These are phyloP conservation scores for Mycena galopus DNA, from an alignment of 768 basidiomycete species.

Conservation along the genomic window DNA sequence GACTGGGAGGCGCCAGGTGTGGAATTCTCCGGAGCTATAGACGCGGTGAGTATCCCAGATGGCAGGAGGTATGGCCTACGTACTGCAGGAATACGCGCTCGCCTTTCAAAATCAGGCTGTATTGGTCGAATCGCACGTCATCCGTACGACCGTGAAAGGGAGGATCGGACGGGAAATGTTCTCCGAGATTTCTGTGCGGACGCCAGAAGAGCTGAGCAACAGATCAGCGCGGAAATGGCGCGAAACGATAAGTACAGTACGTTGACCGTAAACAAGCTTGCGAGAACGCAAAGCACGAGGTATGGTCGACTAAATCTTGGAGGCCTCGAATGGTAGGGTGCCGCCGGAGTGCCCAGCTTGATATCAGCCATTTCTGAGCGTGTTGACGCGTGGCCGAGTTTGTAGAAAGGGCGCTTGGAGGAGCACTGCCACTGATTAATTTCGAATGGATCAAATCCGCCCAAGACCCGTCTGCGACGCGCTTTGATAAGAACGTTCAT, in stretches of 20 bases:
- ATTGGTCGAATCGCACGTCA: slow-evolving; percentile 69
- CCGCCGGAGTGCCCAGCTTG: not conserved
- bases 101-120: slow-evolving; percentile 76
- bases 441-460: too few species aligned
- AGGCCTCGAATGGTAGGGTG: not conserved
- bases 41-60: not conserved
- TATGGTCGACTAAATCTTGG: not conserved
- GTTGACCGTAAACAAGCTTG: slow-evolving; percentile 1
- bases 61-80: slow-evolving; percentile 39
- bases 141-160: not conserved
- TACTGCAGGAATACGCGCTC: slow-evolving; percentile 82
- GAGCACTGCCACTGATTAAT: not conserved
- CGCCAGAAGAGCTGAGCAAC: not conserved
- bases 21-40: slow-evolving; percentile 85
- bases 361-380: not conserved
- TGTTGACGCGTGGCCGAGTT: not conserved
- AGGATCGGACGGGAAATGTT: not conserved
- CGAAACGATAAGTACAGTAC: not conserved
- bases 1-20: slow-evolving; percentile 85
- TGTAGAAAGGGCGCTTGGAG: too few species aligned
- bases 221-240: not conserved
- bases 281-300: not conserved
- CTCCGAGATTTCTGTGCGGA: not conserved
- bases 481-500: too few species aligned
- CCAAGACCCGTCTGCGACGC: too few species aligned